These are phyloP conservation scores for Rickenella mellea DNA, from an alignment of 768 basidiomycete genomes.

Conservation along the genomic window DNA sequence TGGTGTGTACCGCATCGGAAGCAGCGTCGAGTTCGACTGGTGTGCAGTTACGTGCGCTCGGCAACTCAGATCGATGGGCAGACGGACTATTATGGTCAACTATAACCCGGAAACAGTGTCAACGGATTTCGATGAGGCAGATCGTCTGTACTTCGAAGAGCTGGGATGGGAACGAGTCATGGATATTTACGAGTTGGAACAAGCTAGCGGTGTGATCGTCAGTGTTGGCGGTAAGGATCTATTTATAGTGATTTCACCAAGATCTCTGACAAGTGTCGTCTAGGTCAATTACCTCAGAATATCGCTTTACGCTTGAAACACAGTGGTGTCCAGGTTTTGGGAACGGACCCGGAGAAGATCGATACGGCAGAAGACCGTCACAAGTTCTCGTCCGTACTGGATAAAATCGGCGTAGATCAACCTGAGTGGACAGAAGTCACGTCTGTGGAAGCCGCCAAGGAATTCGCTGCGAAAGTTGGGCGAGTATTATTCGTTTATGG, in stretches of 20 bases:
- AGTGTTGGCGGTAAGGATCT: slow-evolving; percentile 81
- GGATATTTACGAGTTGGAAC: slow-evolving; percentile 98
- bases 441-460: slow-evolving; percentile 81
- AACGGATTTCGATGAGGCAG: slow-evolving; percentile 99
- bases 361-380: slow-evolving; percentile 98
- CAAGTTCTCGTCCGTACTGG: slow-evolving; percentile 96
- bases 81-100: slow-evolving; percentile 97
- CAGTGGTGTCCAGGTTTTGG: slow-evolving; percentile 84
- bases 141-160: slow-evolving; percentile 96
- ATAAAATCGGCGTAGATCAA: slow-evolving; percentile 92
- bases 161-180: slow-evolving; percentile 96
- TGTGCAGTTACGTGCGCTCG: slow-evolving; percentile 99
- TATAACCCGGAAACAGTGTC: slow-evolving; percentile 99
- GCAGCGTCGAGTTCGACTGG: slow-evolving; percentile 99
- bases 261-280: slow-evolving; percentile 2
- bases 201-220: slow-evolving; percentile 88
- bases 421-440: slow-evolving; percentile 94
- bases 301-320: slow-evolving; percentile 93
- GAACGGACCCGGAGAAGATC: slow-evolving; percentile 91
- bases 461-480: slow-evolving; percentile 80
- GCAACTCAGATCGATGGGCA: slow-evolving; percentile 84
- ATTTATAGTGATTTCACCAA: not conserved
- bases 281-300: slow-evolving; percentile 96
- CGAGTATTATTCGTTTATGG: slow-evolving; percentile 22
- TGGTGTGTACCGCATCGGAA: slow-evolving; percentile 97